Evolutionary conservation across 768 basidiomycete genomes (phyloP).

Genomic region (Rhizopogon rudus): DNA sequence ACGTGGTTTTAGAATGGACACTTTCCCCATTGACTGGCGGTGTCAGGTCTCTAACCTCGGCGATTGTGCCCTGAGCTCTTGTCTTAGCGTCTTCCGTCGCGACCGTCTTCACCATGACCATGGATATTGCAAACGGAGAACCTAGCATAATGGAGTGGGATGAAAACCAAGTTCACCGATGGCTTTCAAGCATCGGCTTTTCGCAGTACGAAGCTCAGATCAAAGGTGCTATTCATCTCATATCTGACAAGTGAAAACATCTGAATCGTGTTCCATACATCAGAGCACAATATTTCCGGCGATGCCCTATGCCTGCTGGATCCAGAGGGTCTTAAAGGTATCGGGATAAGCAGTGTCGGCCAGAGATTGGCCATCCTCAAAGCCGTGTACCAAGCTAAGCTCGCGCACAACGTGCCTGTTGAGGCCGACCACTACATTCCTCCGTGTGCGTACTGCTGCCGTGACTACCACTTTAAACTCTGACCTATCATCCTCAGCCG

Average conservation of each 20-base stretch:
- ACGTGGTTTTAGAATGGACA: neutral
- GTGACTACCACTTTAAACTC: neutral
- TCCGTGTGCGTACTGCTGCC: constrained; percentile 56
- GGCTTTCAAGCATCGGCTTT: constrained; percentile 73
- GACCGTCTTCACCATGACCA: constrained; percentile 11
- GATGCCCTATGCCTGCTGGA: constrained; percentile 84
- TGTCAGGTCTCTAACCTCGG: neutral
- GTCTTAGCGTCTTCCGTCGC: neutral
- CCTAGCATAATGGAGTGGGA: constrained; percentile 59
- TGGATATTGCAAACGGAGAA: constrained; percentile 25
- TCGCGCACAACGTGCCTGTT: constrained; percentile 76
- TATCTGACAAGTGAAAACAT: neutral
- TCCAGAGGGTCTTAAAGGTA: constrained; percentile 75
- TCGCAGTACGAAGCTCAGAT: constrained; percentile 83
- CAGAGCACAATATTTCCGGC: constrained; percentile 91
- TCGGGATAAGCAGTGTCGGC: constrained; percentile 88
- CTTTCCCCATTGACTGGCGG: neutral
- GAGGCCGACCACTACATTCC: constrained; percentile 85
- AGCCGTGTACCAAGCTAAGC: constrained; percentile 85
- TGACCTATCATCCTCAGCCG: constrained; percentile 35
- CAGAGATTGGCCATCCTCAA: constrained; percentile 91
- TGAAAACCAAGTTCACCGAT: constrained; percentile 74
- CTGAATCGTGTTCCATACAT: constrained; percentile 3
- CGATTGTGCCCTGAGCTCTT: neutral
- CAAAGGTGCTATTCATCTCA: constrained; percentile 47